These are phyloP conservation scores for Spathaspora sp. DNA, from an alignment of 1,139 yeast species.

Conservation along the genomic window DNA sequence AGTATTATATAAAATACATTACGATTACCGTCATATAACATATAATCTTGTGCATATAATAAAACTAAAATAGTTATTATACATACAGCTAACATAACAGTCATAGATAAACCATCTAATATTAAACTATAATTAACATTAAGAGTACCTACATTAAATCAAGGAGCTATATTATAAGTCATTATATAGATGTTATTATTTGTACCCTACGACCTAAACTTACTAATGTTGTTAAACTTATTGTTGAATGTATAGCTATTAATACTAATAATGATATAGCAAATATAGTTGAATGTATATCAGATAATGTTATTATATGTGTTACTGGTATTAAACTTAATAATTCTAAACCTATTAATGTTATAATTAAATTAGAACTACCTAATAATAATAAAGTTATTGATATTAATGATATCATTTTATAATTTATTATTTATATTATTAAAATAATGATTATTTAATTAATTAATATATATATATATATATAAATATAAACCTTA, in stretches of 20 bases:
- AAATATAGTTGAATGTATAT: slow-evolving; percentile 8
- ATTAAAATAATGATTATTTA: neutral
- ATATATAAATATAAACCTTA: no score
- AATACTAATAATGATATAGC: slow-evolving; percentile 9
- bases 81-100: slow-evolving; percentile 9
- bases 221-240: slow-evolving; percentile 9
- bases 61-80: slow-evolving; percentile 6
- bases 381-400: neutral
- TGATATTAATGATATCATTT: neutral
- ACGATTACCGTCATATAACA: slow-evolving; percentile 1
- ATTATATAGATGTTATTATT: slow-evolving; percentile 8
- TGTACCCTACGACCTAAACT: slow-evolving; percentile 10
- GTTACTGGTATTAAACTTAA: neutral
- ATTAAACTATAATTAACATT: slow-evolving; percentile 9
- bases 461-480: no score
- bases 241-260: slow-evolving; percentile 11
- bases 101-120: slow-evolving; percentile 9
- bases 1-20: slow-evolving; percentile 1
- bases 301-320: slow-evolving; percentile 3
- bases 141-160: slow-evolving; percentile 8
- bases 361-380: neutral
- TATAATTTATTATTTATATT: neutral
- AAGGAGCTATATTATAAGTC: slow-evolving; percentile 1
- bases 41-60: slow-evolving; percentile 6
- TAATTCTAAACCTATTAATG: neutral